Evolutionary conservation across 371 early-diverging fungal species (phyloP), one percentile per base, ranked within the genome.

Genomic region (Batkoa obscura): DNA sequence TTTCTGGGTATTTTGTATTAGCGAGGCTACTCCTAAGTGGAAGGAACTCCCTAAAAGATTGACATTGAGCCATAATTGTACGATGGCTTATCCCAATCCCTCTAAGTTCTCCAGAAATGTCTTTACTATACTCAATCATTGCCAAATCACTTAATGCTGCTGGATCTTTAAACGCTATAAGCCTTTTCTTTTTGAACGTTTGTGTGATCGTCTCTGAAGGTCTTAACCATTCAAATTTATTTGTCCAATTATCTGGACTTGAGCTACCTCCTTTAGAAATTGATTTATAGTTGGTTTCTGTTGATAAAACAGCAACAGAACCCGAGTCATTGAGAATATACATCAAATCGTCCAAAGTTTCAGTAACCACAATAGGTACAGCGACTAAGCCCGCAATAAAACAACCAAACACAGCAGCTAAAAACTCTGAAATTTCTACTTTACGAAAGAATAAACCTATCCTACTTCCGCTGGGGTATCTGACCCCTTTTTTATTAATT

Each of bases 81-180:
- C 76, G 69, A 61, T 90, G 90, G 36, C 81, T 79, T 34, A 90
- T 68, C 10, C 77, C 77, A 3, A 88, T 84, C 43, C 88, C 91
- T 64, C 90, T 88, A 4, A 88, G 70, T 64, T 85, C 85, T 38
- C 90, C 88, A 55, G 76, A 80, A 8, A 78, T 75, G 54, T 83
- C 81, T 57, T 87, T 89, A 53, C 80, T 78, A 59, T 81, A 89
- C 64, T 88, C 89, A 39, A 90, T 75, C 59, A 88, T 88, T 2
- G 91, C 91, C n/a, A 83, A 62, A 34, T 87, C 87, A 3, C 71
- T 66, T 2, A 62, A 55, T 6, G 56, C 58, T 50, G 68, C 65
- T 0, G 72, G 66, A 0, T 72, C 70, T 39, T 76, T 71, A 43
- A 63, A 66, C 15, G 66, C 60, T 1, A 59, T 64, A 45, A 63